Base-by-base conservation (phyloP, 371 early-diverging fungal genomes). In the Rhizopus microsporus region DNA sequence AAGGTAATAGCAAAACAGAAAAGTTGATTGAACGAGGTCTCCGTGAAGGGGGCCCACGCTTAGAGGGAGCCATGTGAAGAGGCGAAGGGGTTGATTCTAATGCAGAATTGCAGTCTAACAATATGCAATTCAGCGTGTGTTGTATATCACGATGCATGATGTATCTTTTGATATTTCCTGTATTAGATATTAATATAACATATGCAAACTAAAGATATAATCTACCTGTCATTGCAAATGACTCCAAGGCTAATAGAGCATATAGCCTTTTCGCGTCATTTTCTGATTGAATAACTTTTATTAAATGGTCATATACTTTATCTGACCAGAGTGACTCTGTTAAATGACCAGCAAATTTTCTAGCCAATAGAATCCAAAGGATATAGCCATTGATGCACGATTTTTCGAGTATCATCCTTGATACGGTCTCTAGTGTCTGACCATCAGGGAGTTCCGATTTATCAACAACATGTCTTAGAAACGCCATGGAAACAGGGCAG, bases 331-430 rank as follows among this genome's bases (percentile, higher is more conserved):
- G 50, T 7, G 63, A 40, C 39, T 64, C 59, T 8, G 65, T 50
- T 29, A 75, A 40, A 46, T 73, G 70, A 30, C 78, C 78, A 46
- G 78, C 71, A 51, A 69, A 75, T 43, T 67, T 67, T 42, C 73
- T 65, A 4, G 74, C 75, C 23, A 75, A 45, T 7, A 78, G 59
- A 7, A 66, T 56, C 75, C 73, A 75, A 10, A 85, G 92, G 88
- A 68, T 85, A 83, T 52, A 92, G 62, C 80, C 93, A 95, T 34
- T 90, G 86, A 37, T 88, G 72, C 4, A 96, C 93, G 54, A 91
- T 88, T 56, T 92, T 91, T 63, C 93, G 90, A 58, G 30, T 17
- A 50, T 43, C 31, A 31, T 33, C 3, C 31, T 37, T 16, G 51
- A 49, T 54, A 40, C 39, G 9, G 31, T 16, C 4, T 10, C 31